phyloP scores from a whole-genome alignment of 192 early-diverging fungal species.

The Linnemannia hyalina region DNA sequence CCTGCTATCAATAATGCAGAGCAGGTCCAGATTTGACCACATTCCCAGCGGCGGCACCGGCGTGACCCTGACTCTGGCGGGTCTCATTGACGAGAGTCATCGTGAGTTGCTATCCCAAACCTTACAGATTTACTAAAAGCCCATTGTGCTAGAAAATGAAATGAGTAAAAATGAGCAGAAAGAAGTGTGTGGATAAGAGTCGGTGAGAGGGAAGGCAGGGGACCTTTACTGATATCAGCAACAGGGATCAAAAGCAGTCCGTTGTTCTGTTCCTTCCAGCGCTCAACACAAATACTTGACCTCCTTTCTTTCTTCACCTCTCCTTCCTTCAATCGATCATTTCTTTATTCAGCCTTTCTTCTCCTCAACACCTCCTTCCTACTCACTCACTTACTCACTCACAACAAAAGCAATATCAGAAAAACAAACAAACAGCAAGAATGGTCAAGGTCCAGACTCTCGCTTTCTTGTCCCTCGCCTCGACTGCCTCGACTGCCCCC shows the following conservation, averaged over 20 bases:
- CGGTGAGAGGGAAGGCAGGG: no score
- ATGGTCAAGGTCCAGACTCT: slow-evolving; percentile 41
- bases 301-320: not conserved
- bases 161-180: not conserved
- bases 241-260: no score
- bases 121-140: no score
- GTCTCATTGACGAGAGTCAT: slow-evolving; percentile 22
- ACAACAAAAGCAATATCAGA: not conserved
- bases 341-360: not conserved
- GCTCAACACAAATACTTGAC: no score
- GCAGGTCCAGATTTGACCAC: not conserved
- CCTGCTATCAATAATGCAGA: slow-evolving; percentile 9
- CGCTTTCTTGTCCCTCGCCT: slow-evolving; percentile 41
- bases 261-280: no score
- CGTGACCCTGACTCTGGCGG: not conserved
- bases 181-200: no score
- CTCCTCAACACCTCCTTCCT: not conserved
- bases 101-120: slow-evolving; percentile 9
- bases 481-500: slow-evolving; percentile 37
- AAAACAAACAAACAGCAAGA: not conserved
- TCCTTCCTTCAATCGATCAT: not conserved
- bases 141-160: not conserved
- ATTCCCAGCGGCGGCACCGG: slow-evolving; percentile 12
- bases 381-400: not conserved
- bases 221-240: no score